Evolutionary conservation across 768 basidiomycete species (phyloP).

Genomic region (Cubamyces lactineus): DNA sequence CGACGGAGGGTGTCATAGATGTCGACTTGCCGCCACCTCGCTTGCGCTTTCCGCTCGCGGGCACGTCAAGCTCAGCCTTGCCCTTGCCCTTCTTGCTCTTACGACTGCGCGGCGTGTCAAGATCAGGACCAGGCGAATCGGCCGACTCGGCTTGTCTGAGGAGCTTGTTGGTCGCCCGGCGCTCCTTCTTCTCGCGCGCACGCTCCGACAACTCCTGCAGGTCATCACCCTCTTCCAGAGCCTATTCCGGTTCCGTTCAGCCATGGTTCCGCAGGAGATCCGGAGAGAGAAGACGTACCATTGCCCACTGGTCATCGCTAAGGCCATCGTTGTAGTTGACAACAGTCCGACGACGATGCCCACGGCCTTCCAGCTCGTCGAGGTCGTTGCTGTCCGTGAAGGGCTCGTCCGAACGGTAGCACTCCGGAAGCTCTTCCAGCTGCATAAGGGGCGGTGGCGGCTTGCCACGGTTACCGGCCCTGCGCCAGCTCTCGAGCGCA

Average conservation of each 20-base stretch:
- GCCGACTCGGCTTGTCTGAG: conserved; percentile 53
- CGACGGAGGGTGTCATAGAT: conserved; percentile 75
- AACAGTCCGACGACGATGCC: conserved; percentile 78
- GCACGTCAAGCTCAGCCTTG: conserved; percentile 45
- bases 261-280: not conserved
- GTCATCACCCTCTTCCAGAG: conserved; percentile 82
- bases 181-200: conserved; percentile 64
- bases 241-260: conserved; percentile 41
- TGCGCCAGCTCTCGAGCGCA: conserved; percentile 65
- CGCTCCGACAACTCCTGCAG: conserved; percentile 72
- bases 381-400: conserved; percentile 71
- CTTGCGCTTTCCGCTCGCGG: conserved; percentile 71
- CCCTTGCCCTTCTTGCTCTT: conserved; percentile 62
- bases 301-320: conserved; percentile 91
- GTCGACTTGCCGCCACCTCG: conserved; percentile 69
- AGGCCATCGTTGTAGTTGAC: conserved; percentile 95
- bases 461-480: conserved; percentile 73
- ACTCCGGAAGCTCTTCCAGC: conserved; percentile 88
- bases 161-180: conserved; percentile 61
- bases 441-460: conserved; percentile 79
- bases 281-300: conserved; percentile 48
- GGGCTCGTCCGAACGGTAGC: conserved; percentile 85
- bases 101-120: conserved; percentile 46
- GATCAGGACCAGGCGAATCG: conserved; percentile 30
- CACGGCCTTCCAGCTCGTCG: conserved; percentile 73